Evolutionary conservation across 2,329 filamentous ascomycete genomes (phyloP).

Genomic region (Verticillium nonalfalfae): DNA sequence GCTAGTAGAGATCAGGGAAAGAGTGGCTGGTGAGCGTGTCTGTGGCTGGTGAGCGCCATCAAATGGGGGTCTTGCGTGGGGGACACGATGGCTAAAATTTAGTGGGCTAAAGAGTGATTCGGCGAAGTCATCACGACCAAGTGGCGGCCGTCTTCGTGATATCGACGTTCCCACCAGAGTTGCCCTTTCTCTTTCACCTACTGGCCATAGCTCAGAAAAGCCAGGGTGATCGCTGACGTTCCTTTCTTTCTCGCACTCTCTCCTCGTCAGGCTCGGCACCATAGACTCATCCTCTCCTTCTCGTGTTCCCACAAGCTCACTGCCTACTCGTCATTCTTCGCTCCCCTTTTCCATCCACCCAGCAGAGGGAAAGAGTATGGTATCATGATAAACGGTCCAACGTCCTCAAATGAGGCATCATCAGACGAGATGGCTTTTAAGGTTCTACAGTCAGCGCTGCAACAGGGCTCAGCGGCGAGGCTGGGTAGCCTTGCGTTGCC

Average conservation of each 20-base stretch:
- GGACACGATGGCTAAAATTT: not conserved
- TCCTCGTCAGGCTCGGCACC: not conserved
- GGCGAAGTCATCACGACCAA: not conserved
- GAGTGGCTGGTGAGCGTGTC: not conserved
- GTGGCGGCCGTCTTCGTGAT: not conserved
- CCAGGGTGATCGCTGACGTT: not conserved
- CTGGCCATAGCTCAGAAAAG: not conserved
- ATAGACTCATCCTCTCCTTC: not conserved
- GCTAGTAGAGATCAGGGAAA: not conserved
- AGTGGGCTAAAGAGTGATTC: not conserved
- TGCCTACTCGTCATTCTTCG: not conserved
- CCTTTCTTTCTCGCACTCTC: not conserved
- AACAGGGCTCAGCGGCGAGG: constrained; percentile 45
- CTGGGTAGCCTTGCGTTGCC: constrained; percentile 60
- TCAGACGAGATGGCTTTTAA: constrained; percentile 33
- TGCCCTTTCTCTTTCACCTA: not conserved
- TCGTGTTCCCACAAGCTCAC: not conserved
- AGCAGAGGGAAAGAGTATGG: constrained; percentile 4
- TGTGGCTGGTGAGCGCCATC: not conserved
- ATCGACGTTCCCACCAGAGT: not conserved
- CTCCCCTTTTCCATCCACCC: not conserved
- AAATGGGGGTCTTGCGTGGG: not conserved
- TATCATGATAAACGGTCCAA: constrained; percentile 16
- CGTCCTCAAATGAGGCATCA: constrained; percentile 7
- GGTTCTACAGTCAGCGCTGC: constrained; percentile 33